These are phyloP conservation scores for Zoysia japonica DNA, from an alignment of 176 grass and related monocot species.

Conservation along the genomic window DNA sequence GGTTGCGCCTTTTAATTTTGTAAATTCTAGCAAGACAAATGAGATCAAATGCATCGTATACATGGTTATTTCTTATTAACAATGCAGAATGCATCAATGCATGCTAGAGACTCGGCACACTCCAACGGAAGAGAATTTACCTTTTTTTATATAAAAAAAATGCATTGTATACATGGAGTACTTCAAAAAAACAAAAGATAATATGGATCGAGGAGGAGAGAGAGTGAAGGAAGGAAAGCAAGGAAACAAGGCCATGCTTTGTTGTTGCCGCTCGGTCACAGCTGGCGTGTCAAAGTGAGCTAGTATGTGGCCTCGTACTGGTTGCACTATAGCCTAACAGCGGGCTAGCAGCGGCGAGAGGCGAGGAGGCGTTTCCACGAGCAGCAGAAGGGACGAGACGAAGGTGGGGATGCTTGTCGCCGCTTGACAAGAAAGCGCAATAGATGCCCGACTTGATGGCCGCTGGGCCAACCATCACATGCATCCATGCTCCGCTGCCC, in stretches of 20 bases:
- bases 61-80: not conserved
- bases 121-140: not conserved
- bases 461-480: constrained; percentile 74
- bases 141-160: not conserved
- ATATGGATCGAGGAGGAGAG: not conserved
- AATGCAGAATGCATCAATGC: not conserved
- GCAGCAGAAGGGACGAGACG: not conserved
- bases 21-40: not conserved
- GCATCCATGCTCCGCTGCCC: constrained; percentile 22
- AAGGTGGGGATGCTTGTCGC: constrained; percentile 27
- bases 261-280: constrained; percentile 2
- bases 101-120: not conserved
- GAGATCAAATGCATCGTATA: not conserved
- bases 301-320: constrained; percentile 30
- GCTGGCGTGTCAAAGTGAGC: constrained; percentile 19
- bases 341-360: not conserved
- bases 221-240: not conserved
- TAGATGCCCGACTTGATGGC: constrained; percentile 65
- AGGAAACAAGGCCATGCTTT: constrained; percentile 9
- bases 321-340: constrained; percentile 43
- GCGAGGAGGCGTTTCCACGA: not conserved
- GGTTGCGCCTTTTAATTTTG: too few relatives aligned
- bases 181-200: too few relatives aligned
- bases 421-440: constrained; percentile 80
- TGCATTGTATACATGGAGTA: too few relatives aligned